Conservation (phyloP, 495 filamentous ascomycete species). For the Wilcoxina mikolae region DNA sequence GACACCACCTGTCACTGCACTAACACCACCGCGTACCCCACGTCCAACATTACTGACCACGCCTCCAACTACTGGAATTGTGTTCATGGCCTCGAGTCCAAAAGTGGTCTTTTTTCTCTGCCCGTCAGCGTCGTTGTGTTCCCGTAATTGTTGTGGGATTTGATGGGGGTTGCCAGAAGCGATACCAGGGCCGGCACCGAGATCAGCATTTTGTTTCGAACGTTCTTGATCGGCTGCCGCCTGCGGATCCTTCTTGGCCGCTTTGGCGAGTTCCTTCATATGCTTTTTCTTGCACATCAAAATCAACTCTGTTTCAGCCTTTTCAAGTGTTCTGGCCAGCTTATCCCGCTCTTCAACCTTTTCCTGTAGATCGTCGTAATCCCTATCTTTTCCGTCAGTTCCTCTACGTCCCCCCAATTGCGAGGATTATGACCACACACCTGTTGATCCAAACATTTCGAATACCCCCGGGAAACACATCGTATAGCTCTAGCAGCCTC, state of each 20-base stretch:
- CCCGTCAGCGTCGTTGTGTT: conserved; percentile 26
- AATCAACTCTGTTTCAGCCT: conserved; percentile 73
- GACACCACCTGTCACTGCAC: conserved; percentile 16
- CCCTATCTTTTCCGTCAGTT: conserved; percentile 24
- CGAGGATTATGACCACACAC: conserved; percentile 6
- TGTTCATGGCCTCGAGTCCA: not conserved
- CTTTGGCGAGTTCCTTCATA: conserved; percentile 46
- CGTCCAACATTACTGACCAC: conserved; percentile 39
- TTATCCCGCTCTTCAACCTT: conserved; percentile 66
- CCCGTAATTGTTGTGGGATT: conserved; percentile 32
- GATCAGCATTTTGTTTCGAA: conserved; percentile 1
- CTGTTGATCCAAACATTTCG: conserved; percentile 95
- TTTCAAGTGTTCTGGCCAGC: conserved; percentile 59
- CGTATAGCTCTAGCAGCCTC: conserved; percentile 70
- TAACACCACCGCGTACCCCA: conserved; percentile 30
- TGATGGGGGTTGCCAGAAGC: conserved; percentile 76
- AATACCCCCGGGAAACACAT: conserved; percentile 91
- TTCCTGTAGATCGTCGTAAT: conserved; percentile 71
- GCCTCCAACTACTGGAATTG: not conserved
- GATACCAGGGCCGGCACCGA: conserved; percentile 42
- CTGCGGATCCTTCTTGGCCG: conserved; percentile 41
- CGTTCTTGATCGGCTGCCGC: conserved; percentile 8
- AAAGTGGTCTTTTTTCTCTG: conserved; percentile 15
- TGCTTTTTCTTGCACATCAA: conserved; percentile 62
- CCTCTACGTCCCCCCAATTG: not conserved